Conservation (phyloP, 1,284 basidiomycete species). For the Irpex lacteus region DNA sequence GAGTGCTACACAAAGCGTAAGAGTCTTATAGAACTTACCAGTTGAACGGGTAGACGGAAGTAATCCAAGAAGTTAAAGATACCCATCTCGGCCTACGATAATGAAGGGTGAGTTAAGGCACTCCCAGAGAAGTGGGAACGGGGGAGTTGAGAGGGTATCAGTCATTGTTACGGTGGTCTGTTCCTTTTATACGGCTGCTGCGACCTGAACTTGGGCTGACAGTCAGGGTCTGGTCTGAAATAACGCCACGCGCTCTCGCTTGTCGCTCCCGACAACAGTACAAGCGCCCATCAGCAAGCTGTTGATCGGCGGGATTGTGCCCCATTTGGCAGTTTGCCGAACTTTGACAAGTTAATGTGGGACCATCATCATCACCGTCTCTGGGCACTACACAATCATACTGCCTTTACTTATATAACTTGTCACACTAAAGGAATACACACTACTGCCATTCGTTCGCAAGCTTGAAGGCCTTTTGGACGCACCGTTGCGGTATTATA, state of each 20-base stretch:
- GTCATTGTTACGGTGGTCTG: not conserved
- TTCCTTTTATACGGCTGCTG: not conserved
- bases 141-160: not conserved
- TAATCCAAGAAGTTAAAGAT: slow-evolving; percentile 7
- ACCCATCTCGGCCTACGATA: slow-evolving; percentile 9
- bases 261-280: not conserved
- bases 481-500: not conserved
- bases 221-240: not conserved
- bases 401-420: no score
- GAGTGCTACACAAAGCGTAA: not conserved
- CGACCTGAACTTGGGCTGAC: not conserved
- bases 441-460: no score
- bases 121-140: not conserved
- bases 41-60: slow-evolving; percentile 2
- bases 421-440: no score
- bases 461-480: no score
- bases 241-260: not conserved
- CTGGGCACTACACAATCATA: no score
- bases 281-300: not conserved
- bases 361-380: no score
- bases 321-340: not conserved
- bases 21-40: slow-evolving; percentile 5
- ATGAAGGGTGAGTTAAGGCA: not conserved
- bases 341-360: not conserved
- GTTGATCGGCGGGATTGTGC: not conserved